Conservation (phyloP, 78 protist species). For the Dictyostelium brefeldianum region DNA sequence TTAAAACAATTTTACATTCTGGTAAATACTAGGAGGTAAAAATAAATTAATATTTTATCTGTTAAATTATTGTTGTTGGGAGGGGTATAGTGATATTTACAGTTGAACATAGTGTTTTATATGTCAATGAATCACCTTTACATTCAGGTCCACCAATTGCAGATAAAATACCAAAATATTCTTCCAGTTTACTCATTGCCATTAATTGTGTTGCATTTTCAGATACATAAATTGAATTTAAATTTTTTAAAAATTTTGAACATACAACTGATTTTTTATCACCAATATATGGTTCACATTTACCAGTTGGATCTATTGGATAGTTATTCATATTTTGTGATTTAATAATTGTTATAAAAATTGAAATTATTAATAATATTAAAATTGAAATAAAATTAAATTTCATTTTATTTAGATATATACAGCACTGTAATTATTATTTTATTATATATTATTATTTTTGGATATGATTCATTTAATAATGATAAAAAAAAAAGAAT, state of each 20-base stretch:
- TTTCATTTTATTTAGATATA: too few relatives aligned
- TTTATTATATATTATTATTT: too few relatives aligned
- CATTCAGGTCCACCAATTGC: background rate
- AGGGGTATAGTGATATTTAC: background rate
- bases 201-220: background rate
- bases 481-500: too few relatives aligned
- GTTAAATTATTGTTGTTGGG: background rate
- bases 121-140: constrained; percentile 11
- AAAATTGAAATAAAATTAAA: too few relatives aligned
- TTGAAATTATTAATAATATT: too few relatives aligned
- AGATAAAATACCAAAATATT: background rate
- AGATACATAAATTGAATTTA: constrained; percentile 39
- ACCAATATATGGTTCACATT: constrained; percentile 52
- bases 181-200: background rate
- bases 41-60: background rate
- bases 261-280: background rate
- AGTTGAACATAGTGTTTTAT: constrained; percentile 14
- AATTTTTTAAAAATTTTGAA: constrained; percentile 14
- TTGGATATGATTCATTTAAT: too few relatives aligned
- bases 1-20: background rate
- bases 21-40: constrained; percentile 19
- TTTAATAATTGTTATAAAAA: too few relatives aligned
- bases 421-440: too few relatives aligned
- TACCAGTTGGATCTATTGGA: constrained; percentile 26
- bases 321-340: background rate